phyloP scores from a whole-genome alignment of 768 basidiomycete genomes.

The Calocera viscosa region DNA sequence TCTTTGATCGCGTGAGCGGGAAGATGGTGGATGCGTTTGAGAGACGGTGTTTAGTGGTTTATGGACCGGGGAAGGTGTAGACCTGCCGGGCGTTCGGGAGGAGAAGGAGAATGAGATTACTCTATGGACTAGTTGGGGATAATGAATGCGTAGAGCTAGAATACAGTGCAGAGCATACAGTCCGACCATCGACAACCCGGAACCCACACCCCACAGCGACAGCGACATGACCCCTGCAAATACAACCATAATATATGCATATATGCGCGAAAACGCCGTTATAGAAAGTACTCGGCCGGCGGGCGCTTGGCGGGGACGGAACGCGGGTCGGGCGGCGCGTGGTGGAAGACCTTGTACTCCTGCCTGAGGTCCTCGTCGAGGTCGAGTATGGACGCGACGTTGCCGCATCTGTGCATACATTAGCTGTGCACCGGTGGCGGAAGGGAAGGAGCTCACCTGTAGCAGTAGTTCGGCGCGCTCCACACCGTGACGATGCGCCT shows the following conservation, averaged over 20 bases:
- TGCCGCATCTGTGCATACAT: conserved; percentile 59
- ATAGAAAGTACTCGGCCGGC: conserved; percentile 79
- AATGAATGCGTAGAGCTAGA: neutral
- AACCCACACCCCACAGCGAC: neutral
- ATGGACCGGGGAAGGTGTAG: conserved; percentile 33
- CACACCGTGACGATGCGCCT: conserved; percentile 90
- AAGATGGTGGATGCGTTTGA: conserved; percentile 92
- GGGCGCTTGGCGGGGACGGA: conserved; percentile 75
- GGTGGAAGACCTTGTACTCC: conserved; percentile 90
- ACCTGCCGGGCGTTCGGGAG: neutral
- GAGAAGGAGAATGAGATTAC: neutral
- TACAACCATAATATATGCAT: neutral
- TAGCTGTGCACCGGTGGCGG: neutral
- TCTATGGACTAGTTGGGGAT: neutral
- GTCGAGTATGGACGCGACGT: conserved; percentile 88
- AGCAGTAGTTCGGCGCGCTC: conserved; percentile 98
- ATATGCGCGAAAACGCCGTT: conserved; percentile 9
- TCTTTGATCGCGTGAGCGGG: conserved; percentile 76
- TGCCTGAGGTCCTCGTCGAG: conserved; percentile 86
- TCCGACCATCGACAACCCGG: neutral
- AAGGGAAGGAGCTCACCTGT: conserved; percentile 53
- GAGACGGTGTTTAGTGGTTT: conserved; percentile 60
- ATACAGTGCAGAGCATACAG: neutral
- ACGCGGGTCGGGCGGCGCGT: conserved; percentile 73
- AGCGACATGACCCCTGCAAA: neutral